Conservation (phyloP, 768 basidiomycete species). For the Obba rivulosa region DNA sequence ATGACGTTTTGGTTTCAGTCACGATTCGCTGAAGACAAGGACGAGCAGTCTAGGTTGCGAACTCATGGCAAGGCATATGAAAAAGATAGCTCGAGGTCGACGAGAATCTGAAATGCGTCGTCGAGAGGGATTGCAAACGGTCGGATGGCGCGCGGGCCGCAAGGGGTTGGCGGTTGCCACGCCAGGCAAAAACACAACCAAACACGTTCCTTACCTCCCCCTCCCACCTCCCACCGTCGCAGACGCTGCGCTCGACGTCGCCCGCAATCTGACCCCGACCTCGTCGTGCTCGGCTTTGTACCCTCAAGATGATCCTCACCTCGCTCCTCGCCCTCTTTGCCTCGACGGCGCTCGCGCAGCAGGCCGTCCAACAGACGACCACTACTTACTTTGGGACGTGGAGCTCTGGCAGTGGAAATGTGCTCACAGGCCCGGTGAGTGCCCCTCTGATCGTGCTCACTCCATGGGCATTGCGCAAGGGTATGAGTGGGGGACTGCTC, state of each 20-base stretch:
- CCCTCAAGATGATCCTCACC: slow-evolving; percentile 17
- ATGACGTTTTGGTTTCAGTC: too few relatives aligned
- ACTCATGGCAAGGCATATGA: too few relatives aligned
- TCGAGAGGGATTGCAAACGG: too few relatives aligned
- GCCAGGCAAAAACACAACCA: slow-evolving; percentile 1
- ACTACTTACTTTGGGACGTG: slow-evolving; percentile 78
- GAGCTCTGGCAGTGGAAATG: slow-evolving; percentile 72
- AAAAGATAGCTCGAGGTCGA: too few relatives aligned
- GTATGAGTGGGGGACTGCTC: too few relatives aligned
- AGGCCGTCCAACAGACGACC: slow-evolving; percentile 51
- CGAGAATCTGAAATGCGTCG: too few relatives aligned
- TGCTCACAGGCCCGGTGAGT: slow-evolving; percentile 81
- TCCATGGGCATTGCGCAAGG: too few relatives aligned
- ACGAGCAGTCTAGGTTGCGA: too few relatives aligned
- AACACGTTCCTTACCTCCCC: slow-evolving; percentile 16
- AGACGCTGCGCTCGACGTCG: slow-evolving; percentile 7
- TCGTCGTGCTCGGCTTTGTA: slow-evolving; percentile 7
- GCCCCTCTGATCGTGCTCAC: not conserved
- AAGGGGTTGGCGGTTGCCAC: slow-evolving; percentile 2
- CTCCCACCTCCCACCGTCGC: slow-evolving; percentile 10
- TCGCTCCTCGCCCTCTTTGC: slow-evolving; percentile 23
- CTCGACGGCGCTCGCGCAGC: slow-evolving; percentile 26
- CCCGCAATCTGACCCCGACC: not conserved
- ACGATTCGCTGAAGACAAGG: too few relatives aligned
- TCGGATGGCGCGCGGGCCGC: not conserved